These are phyloP conservation scores for Castanea sativa DNA, from an alignment of 306 rosid species.

Conservation along the genomic window DNA sequence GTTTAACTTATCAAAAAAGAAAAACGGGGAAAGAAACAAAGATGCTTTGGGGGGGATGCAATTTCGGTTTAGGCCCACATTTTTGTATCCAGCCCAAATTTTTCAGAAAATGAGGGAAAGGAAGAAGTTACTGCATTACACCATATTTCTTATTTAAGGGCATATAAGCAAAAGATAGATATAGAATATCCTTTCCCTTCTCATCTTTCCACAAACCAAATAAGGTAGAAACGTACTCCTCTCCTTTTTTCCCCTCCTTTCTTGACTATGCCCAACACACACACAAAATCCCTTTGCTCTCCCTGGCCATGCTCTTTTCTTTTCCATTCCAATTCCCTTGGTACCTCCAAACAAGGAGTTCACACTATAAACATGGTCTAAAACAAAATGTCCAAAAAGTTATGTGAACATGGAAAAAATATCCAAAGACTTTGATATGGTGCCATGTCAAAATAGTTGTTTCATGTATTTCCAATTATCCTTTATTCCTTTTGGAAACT, in stretches of 20 bases:
- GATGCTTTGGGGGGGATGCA: not conserved
- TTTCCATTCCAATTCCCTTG: not conserved
- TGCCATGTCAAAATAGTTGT: not conserved
- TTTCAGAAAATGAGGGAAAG: not conserved
- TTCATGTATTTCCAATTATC: not conserved
- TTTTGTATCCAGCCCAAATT: not conserved
- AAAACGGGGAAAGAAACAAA: not conserved
- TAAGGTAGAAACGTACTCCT: not conserved
- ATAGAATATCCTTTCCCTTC: too few species aligned
- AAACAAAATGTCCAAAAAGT: not conserved
- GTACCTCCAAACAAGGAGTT: not conserved
- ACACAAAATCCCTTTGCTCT: not conserved
- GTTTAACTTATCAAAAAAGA: not conserved
- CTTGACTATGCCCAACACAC: not conserved
- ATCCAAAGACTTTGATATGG: not conserved
- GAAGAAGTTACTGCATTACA: not conserved
- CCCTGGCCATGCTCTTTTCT: not conserved
- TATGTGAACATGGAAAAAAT: not conserved
- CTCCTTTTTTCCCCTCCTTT: not conserved
- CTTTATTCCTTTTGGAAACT: not conserved
- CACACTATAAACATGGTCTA: not conserved
- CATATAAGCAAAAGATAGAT: too few species aligned
- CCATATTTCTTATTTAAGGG: not conserved
- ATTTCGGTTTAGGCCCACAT: not conserved
- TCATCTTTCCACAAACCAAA: too few species aligned